Evolutionary conservation across 345 rosid species (phyloP), one percentile per base, ranked within the genome.

Genomic region (Acer yangbiense): DNA sequence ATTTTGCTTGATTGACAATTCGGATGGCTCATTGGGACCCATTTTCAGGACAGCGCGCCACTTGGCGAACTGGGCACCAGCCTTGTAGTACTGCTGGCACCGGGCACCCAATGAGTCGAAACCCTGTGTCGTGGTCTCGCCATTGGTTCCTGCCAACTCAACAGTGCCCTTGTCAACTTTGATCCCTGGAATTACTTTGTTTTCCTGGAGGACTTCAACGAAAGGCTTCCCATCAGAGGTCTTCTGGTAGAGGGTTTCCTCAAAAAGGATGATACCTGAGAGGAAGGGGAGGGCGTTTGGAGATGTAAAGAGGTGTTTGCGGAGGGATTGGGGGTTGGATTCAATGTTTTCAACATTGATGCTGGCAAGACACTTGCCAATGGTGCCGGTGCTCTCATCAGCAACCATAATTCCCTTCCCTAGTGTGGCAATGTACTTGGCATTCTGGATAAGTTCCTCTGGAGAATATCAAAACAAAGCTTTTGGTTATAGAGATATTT

Each of bases 351-450:
- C 98, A 2, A 95, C 95, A 63, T 88, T 93, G 78, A 93, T 93
- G 89, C 99, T 81, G 16, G 98, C 73, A 13, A 95, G 87, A 68
- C 97, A 94, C 90, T 93, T 95, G 57, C 99, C 98, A 0, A 95
- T 93, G 82, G 99, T 95, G 76, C 99, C 98, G 0, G 97, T 95
- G 88, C 98, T 95, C 90, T 93, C 98, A 27, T 95, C 98, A 3
- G 99, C 99, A 0, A 98, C 99, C 82, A 95, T 76, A 65, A 95
- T 95, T 7, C 99, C 99, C 79, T 93, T 95, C 68, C 98, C 98
- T 0, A 97, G 96, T 0, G 96, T 90, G 76, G 98, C 99, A 60
- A 95, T 95, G 89, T 87, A 89, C 89, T 90, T 93, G 81, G 99
- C 97, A 2, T 86, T 93, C 97, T 90, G 87, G 81, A 93, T 90